Base-by-base conservation (phyloP, 108 stramenopile species). In the Skeletonema menzelii region DNA sequence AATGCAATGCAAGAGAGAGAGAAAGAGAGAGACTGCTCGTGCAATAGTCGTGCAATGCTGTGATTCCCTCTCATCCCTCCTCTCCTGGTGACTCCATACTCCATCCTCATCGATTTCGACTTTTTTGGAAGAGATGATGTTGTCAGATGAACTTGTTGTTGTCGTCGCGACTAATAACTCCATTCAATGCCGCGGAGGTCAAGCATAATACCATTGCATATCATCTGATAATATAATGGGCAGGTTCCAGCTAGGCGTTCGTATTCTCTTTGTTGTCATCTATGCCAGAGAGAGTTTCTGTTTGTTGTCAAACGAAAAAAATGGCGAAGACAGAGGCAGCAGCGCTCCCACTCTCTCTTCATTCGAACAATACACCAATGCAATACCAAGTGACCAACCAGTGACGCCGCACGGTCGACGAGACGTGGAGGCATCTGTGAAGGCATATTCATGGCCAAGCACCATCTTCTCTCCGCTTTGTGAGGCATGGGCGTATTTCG, bases 401-500 rank as follows among this genome's bases (percentile, higher is more conserved):
- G 58, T 69, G 19, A 69, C 38, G 24, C 37, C 37, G 2, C 67
- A 49, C n/a, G 76, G 76, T 20, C 67, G 76, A 81, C 88, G 92
- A 49, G 86, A 95, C 67, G 73, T 95, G 27, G 69, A 82, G 67
- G 75, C 86, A 26, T 87, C 86, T 17, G 91, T 95, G 22, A 68
- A 82, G 32, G 91, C 91, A 17, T 66, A 83, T 56, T 44, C 70
- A 1, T 92, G 94, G 91, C 88, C 91, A 13, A 79, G 82, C 13
- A 85, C 82, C 22, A 74, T 75, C 10, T 76, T 83, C 38, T 89
- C 86, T 65, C 86, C 90, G 53, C 76, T 88, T 34, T 95, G 94
- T 65, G 94, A 95, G 66, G 88, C 90, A 32, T 84, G 72, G 60
- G 82, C 84, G 17, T 90, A 73, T 79, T 47, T 75, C 59, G 78